Evolutionary conservation across 2,329 filamentous ascomycete species (phyloP).

Genomic region (Fusarium kyushuense): DNA sequence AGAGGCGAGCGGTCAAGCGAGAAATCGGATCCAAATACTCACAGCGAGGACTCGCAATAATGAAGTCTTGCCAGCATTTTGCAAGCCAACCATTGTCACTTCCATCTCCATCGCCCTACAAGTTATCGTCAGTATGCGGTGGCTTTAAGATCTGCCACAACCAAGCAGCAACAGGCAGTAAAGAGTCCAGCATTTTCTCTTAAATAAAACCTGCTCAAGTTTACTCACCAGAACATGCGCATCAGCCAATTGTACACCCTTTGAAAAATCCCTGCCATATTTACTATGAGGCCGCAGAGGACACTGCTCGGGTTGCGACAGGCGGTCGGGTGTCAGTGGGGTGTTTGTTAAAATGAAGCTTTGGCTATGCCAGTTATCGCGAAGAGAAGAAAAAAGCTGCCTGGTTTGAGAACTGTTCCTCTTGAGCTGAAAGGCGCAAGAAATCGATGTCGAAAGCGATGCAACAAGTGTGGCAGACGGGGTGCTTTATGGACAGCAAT

Average conservation of each 20-base stretch:
- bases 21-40: constrained; percentile 59
- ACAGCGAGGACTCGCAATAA: constrained; percentile 93
- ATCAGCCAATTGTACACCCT: constrained; percentile 98
- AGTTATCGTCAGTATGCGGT: constrained; percentile 43
- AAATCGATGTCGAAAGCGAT: constrained; percentile 37
- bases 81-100: constrained; percentile 97
- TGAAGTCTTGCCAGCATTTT: constrained; percentile 98
- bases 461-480: constrained; percentile 45
- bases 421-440: constrained; percentile 13
- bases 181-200: constrained; percentile 15
- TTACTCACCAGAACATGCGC: constrained; percentile 91
- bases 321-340: constrained; percentile 46
- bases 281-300: constrained; percentile 41
- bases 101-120: constrained; percentile 98
- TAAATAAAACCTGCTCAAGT: constrained; percentile 16
- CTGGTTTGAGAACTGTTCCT: constrained; percentile 21
- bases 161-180: constrained; percentile 18
- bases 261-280: constrained; percentile 92
- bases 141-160: constrained; percentile 33
- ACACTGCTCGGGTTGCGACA: constrained; percentile 41
- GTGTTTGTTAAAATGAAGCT: constrained; percentile 39
- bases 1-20: constrained; percentile 39
- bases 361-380: constrained; percentile 28
- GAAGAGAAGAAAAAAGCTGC: constrained; percentile 18
- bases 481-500: constrained; percentile 48